Conservation (phyloP, 2,329 filamentous ascomycete species). For the Penicillium sp. region DNA sequence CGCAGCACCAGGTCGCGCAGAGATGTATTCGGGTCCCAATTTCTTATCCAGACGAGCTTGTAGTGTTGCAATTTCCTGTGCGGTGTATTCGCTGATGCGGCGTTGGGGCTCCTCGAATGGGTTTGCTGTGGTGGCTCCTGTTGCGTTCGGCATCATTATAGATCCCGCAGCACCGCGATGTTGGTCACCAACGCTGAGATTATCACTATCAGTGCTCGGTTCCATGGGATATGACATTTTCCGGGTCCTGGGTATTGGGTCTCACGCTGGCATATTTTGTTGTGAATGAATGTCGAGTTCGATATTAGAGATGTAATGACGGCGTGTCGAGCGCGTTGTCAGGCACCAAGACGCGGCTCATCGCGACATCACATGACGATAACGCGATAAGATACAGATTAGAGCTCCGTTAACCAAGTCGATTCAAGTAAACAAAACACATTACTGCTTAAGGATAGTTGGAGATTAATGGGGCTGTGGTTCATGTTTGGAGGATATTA, state of each 20-base stretch:
- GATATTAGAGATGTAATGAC: slow-evolving; percentile 8
- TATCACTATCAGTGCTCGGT: slow-evolving; percentile 24
- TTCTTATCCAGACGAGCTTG: slow-evolving; percentile 87
- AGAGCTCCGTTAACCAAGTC: not conserved
- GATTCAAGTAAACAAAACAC: not conserved
- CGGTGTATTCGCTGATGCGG: slow-evolving; percentile 77
- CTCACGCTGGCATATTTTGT: slow-evolving; percentile 51
- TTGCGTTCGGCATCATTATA: slow-evolving; percentile 45
- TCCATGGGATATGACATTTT: slow-evolving; percentile 7
- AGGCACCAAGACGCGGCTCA: slow-evolving; percentile 24
- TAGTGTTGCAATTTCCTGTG: slow-evolving; percentile 84
- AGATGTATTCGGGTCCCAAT: slow-evolving; percentile 94
- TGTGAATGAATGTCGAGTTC: slow-evolving; percentile 14
- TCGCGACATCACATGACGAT: slow-evolving; percentile 38
- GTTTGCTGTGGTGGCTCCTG: slow-evolving; percentile 54
- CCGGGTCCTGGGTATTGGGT: not conserved
- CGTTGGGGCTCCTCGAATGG: slow-evolving; percentile 75
- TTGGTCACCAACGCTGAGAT: slow-evolving; percentile 66
- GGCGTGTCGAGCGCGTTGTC: slow-evolving; percentile 21
- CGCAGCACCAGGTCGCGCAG: slow-evolving; percentile 75
- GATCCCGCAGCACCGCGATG: slow-evolving; percentile 49
- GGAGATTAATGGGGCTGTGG: not conserved
- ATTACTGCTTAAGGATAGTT: not conserved
- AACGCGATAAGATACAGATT: slow-evolving; percentile 3
- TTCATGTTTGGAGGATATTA: not conserved